Conservation (phyloP, 805 yeast species). For the Ogataea methanolica region DNA sequence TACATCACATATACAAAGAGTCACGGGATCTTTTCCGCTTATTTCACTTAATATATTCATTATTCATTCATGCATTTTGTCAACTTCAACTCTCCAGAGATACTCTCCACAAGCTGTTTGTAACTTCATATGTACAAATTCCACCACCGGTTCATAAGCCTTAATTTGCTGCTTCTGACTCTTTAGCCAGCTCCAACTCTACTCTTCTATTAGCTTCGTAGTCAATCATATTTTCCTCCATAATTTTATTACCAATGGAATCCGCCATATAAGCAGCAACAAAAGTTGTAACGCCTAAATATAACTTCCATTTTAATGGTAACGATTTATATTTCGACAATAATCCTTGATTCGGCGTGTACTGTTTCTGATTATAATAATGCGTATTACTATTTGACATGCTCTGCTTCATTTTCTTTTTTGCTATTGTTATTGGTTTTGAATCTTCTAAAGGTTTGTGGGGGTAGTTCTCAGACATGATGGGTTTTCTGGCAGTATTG, state of each 20-base stretch:
- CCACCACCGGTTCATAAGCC: background rate
- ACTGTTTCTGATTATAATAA: background rate
- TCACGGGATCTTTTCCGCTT: too few relatives aligned
- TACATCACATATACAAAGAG: too few relatives aligned
- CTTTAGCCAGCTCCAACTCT: conserved; percentile 20
- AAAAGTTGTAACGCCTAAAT: conserved; percentile 29
- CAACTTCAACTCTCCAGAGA: too few relatives aligned
- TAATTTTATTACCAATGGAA: conserved; percentile 22
- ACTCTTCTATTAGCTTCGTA: conserved; percentile 29
- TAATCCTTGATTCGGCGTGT: background rate
- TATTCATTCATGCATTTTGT: too few relatives aligned
- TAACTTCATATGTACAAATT: background rate
- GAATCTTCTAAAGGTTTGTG: too few relatives aligned
- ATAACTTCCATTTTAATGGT: conserved; percentile 27
- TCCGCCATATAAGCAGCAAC: conserved; percentile 29
- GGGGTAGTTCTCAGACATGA: background rate
- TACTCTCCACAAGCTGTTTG: too few relatives aligned
- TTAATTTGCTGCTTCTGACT: background rate
- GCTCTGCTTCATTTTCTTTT: background rate
- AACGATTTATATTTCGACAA: conserved; percentile 19
- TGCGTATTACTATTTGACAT: background rate
- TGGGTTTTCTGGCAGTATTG: background rate
- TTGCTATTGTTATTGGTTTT: too few relatives aligned
- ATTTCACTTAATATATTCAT: too few relatives aligned
- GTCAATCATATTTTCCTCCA: conserved; percentile 29